Percentiles rank a stretch among this genome's conserved stretches.
These are phyloP conservation scores for Tubosaeta sp. DNA, from an alignment of 768 basidiomycete genomes.

Conservation along the genomic window DNA sequence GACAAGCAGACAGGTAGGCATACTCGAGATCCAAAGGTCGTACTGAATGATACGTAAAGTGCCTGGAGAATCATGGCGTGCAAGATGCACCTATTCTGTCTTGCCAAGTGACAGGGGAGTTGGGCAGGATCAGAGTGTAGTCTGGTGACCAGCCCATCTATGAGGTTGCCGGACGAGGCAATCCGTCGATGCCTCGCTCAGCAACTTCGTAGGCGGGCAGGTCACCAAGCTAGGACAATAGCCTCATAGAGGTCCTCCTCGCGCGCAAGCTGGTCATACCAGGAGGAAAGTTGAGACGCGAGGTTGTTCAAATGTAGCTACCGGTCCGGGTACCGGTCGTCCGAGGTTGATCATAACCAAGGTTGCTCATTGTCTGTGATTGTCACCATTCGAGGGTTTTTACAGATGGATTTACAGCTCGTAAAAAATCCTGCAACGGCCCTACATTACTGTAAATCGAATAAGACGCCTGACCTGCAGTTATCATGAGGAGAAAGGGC, in stretches of 20 bases:
- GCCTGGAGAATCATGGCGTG: slow-evolving; percentile 19
- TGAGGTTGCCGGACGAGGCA: too few relatives aligned
- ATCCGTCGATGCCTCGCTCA: too few relatives aligned
- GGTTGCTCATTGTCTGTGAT: too few relatives aligned
- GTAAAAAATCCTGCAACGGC: too few relatives aligned
- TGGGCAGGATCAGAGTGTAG: too few relatives aligned
- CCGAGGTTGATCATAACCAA: not conserved
- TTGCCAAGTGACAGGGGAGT: too few relatives aligned
- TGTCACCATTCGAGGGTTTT: too few relatives aligned
- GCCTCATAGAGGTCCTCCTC: not conserved
- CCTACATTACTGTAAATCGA: not conserved
- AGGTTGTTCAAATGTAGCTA: not conserved
- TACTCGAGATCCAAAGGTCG: slow-evolving; percentile 1
- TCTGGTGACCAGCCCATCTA: too few relatives aligned
- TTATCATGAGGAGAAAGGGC: not conserved
- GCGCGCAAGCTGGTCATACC: not conserved
- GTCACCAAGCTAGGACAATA: not conserved
- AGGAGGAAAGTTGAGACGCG: not conserved
- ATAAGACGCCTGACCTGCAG: not conserved
- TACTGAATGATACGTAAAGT: slow-evolving; percentile 4
- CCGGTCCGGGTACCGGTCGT: not conserved
- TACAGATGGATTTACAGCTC: too few relatives aligned
- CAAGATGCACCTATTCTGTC: slow-evolving; percentile 18
- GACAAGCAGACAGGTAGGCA: slow-evolving; percentile 23
- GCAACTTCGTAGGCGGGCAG: too few relatives aligned